Percentiles rank a stretch among this genome's conserved stretches.
These are phyloP conservation scores for Beauveria bassiana DNA, from an alignment of 2,329 filamentous ascomycete genomes.

Conservation along the genomic window DNA sequence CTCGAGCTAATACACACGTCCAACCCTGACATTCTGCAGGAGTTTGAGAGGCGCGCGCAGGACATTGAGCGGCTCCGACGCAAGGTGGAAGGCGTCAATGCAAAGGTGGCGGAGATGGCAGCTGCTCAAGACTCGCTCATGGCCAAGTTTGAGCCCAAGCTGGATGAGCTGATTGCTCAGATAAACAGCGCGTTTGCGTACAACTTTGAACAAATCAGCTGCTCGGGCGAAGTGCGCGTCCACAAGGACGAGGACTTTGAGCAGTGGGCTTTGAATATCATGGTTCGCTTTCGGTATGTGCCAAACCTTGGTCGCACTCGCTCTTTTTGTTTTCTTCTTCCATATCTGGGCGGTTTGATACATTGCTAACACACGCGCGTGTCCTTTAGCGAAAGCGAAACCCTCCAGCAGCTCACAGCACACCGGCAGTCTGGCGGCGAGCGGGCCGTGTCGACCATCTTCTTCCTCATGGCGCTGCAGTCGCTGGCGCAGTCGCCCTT, in stretches of 20 bases:
- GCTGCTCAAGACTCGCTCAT: slow-evolving; percentile 58
- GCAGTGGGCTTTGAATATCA: slow-evolving; percentile 86
- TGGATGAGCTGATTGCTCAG: slow-evolving; percentile 68
- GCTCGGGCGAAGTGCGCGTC: slow-evolving; percentile 81
- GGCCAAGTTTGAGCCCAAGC: slow-evolving; percentile 69
- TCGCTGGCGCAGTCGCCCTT: slow-evolving; percentile 90
- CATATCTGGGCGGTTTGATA: neutral
- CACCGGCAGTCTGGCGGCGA: slow-evolving; percentile 96
- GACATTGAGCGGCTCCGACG: slow-evolving; percentile 60
- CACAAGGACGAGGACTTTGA: slow-evolving; percentile 92
- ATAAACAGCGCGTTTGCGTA: slow-evolving; percentile 89
- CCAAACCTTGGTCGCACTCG: neutral
- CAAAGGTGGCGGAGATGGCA: slow-evolving; percentile 47
- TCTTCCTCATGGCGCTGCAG: slow-evolving; percentile 97
- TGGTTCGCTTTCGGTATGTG: slow-evolving; percentile 82
- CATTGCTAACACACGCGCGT: slow-evolving; percentile 7
- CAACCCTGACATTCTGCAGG: slow-evolving; percentile 65
- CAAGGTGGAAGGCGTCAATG: slow-evolving; percentile 46
- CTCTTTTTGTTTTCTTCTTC: neutral
- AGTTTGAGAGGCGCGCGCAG: slow-evolving; percentile 65
- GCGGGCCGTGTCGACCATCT: slow-evolving; percentile 92
- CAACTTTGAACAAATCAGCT: slow-evolving; percentile 91
- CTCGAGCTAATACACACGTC: slow-evolving; percentile 75
- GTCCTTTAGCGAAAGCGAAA: slow-evolving; percentile 60
- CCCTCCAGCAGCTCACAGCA: slow-evolving; percentile 74